phyloP scores from a whole-genome alignment of 768 basidiomycete species.

The Mycena crocata region DNA sequence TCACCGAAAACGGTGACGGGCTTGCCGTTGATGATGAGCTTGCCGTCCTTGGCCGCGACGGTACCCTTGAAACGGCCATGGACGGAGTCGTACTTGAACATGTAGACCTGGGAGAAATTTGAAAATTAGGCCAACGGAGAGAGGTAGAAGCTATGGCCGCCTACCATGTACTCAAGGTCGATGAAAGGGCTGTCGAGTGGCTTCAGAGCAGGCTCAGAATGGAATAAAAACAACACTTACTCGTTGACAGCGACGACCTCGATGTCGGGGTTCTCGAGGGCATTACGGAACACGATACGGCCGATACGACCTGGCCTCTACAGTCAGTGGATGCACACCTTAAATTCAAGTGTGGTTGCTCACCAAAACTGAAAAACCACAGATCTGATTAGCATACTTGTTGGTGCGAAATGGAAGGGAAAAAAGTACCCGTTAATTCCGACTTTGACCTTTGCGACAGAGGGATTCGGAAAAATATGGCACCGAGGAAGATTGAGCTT shows the following conservation, averaged over 20 bases:
- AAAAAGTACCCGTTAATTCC: constrained; percentile 93
- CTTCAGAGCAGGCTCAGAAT: constrained; percentile 21
- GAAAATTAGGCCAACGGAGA: background rate
- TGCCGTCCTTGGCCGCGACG: constrained; percentile 86
- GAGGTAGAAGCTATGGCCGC: constrained; percentile 31
- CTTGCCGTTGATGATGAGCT: constrained; percentile 88
- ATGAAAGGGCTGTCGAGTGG: constrained; percentile 69
- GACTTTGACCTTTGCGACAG: constrained; percentile 73
- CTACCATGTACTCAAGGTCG: constrained; percentile 94
- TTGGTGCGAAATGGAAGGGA: constrained; percentile 15
- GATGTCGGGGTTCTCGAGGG: constrained; percentile 77
- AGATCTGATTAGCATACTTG: constrained; percentile 21
- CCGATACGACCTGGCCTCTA: constrained; percentile 91
- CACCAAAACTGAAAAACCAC: constrained; percentile 74
- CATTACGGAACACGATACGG: constrained; percentile 97
- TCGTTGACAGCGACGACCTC: constrained; percentile 96
- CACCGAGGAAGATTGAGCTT: background rate
- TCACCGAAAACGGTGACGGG: constrained; percentile 83
- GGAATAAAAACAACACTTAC: constrained; percentile 56
- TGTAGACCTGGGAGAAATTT: constrained; percentile 92
- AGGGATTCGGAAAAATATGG: background rate
- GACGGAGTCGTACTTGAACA: constrained; percentile 98
- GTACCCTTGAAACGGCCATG: constrained; percentile 93
- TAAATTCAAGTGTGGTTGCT: constrained; percentile 40
- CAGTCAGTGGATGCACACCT: background rate